Evolutionary conservation across 345 rosid genomes (phyloP).

Genomic region (Acer yangbiense): DNA sequence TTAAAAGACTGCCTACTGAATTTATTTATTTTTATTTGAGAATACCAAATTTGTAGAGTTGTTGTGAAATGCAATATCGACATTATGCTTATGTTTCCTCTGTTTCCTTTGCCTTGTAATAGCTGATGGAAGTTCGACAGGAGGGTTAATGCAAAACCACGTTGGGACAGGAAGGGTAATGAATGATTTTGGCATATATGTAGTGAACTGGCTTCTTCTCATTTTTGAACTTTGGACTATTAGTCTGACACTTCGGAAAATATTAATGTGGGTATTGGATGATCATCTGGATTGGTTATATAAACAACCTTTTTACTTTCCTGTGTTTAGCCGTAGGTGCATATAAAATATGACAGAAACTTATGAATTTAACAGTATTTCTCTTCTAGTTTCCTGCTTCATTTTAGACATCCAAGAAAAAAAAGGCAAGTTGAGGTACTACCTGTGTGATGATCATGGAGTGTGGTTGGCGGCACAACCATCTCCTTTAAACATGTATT

Average conservation of each 20-base stretch:
- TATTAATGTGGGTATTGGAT: not conserved
- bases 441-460: no score
- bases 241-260: conserved; percentile 11
- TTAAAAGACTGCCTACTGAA: not conserved
- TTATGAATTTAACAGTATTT: no score
- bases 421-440: no score
- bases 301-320: not conserved
- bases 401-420: no score
- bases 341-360: not conserved
- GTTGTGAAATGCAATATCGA: not conserved
- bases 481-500: no score
- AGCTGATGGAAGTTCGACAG: conserved; percentile 6
- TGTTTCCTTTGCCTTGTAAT: not conserved
- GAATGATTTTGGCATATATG: conserved; percentile 11
- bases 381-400: no score
- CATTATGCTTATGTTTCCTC: not conserved
- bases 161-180: not conserved
- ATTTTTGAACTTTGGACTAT: not conserved
- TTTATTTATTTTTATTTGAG: not conserved
- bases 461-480: no score
- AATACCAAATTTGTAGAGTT: not conserved
- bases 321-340: conserved; percentile 2
- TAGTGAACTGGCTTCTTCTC: not conserved
- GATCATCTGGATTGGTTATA: conserved; percentile 3
- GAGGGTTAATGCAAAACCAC: conserved; percentile 25